A percentile compares a stretch with the other conserved stretches of the same genome.
These are phyloP conservation scores for Geotrichum fermentans DNA, from an alignment of 1,139 yeast genomes.

Conservation along the genomic window DNA sequence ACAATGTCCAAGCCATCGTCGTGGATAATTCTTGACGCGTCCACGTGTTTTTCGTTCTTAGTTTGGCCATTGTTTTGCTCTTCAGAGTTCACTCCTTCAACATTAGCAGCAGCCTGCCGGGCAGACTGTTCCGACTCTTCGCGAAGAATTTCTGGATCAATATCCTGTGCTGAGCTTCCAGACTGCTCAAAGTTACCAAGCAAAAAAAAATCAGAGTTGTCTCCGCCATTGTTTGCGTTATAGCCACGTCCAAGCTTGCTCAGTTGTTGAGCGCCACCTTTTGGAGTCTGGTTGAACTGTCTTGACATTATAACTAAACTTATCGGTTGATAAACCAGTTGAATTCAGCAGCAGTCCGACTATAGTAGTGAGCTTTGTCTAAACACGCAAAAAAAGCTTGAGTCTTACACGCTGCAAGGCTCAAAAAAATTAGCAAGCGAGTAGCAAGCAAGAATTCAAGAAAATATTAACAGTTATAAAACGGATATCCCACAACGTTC, in stretches of 20 bases:
- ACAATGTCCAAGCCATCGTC: slow-evolving; percentile 8
- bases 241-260: neutral
- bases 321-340: neutral
- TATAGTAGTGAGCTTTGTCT: neutral
- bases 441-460: no score
- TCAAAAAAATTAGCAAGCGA: neutral
- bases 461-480: no score
- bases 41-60: neutral
- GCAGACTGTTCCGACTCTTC: slow-evolving; percentile 23
- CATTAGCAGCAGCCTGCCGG: slow-evolving; percentile 16
- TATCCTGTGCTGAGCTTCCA: slow-evolving; percentile 28
- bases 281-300: slow-evolving; percentile 4
- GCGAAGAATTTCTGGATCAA: slow-evolving; percentile 35
- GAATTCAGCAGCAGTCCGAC: neutral
- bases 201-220: slow-evolving; percentile 16
- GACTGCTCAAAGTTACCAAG: slow-evolving; percentile 18
- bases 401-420: neutral
- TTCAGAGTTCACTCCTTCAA: neutral
- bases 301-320: slow-evolving; percentile 8
- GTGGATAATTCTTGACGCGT: neutral
- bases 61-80: neutral
- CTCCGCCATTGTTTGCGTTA: slow-evolving; percentile 9
- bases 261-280: slow-evolving; percentile 1
- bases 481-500: no score
- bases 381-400: neutral